Conservation (phyloP, 176 grass and related monocot species). For the Carex pumila region DNA sequence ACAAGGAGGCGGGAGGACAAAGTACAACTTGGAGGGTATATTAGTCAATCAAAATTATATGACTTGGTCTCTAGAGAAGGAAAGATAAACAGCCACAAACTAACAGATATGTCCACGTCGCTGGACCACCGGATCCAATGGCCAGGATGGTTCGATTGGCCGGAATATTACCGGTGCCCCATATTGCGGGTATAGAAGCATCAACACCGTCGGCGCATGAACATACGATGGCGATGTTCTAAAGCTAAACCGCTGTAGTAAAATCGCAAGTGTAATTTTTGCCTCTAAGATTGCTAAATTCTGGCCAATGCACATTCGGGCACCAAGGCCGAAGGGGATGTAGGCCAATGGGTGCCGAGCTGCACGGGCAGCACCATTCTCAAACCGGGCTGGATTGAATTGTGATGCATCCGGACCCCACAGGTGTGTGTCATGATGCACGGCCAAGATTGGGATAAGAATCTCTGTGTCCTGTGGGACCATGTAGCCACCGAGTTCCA, state of each 20-base stretch:
- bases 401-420: slow-evolving; percentile 48
- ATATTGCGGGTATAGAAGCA: slow-evolving; percentile 75
- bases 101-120: slow-evolving; percentile 34
- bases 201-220: slow-evolving; percentile 63
- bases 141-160: neutral
- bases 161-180: slow-evolving; percentile 66
- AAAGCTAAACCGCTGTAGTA: slow-evolving; percentile 45
- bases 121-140: neutral
- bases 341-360: slow-evolving; percentile 52
- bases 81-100: neutral
- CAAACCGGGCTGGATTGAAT: slow-evolving; percentile 63
- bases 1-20: slow-evolving; percentile 18
- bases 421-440: slow-evolving; percentile 50
- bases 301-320: slow-evolving; percentile 72
- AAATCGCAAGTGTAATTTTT: slow-evolving; percentile 54
- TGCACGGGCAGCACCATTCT: slow-evolving; percentile 17
- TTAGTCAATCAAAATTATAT: slow-evolving; percentile 42
- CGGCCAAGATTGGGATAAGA: slow-evolving; percentile 67
- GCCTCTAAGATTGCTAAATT: slow-evolving; percentile 58
- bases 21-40: slow-evolving; percentile 34
- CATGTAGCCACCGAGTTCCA: slow-evolving; percentile 41
- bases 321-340: slow-evolving; percentile 63
- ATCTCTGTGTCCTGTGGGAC: slow-evolving; percentile 60
- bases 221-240: slow-evolving; percentile 40
- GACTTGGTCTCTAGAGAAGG: slow-evolving; percentile 26